Conservation (phyloP, 2,329 filamentous ascomycete species). For the Ramichloridium luteum region DNA sequence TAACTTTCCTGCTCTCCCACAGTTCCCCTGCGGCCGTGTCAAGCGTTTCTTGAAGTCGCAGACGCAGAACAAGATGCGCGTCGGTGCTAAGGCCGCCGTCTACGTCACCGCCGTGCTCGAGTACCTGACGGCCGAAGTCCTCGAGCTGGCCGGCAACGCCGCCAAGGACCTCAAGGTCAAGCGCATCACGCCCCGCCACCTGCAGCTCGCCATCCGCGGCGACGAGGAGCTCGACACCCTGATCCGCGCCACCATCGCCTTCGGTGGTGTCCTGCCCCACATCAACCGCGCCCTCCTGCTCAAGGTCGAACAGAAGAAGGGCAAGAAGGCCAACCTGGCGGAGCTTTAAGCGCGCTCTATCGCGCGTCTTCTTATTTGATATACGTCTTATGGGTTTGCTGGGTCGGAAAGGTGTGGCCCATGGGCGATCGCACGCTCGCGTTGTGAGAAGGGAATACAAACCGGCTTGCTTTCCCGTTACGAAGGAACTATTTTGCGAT, state of each 20-base stretch:
- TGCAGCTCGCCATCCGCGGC: conserved; percentile 88
- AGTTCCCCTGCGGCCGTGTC: conserved; percentile 99
- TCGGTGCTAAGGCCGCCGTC: conserved; percentile 94
- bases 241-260: conserved; percentile 94
- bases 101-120: conserved; percentile 97
- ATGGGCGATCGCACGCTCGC: no score
- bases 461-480: no score
- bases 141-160: conserved; percentile 96
- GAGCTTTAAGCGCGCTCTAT: no score
- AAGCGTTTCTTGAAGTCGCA: conserved; percentile 99
- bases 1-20: conserved; percentile 24
- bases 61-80: conserved; percentile 99
- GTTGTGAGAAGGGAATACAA: no score
- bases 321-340: conserved; percentile 56
- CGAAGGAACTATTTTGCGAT: no score
- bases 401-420: no score
- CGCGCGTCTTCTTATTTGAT: no score
- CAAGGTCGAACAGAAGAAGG: conserved; percentile 98
- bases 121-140: conserved; percentile 96
- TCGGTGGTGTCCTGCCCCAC: conserved; percentile 93
- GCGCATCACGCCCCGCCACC: conserved; percentile 97
- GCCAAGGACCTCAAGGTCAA: conserved; percentile 99
- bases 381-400: no score
- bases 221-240: conserved; percentile 97
- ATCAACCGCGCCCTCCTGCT: conserved; percentile 95